Evolutionary conservation across 768 basidiomycete genomes (phyloP), one percentile per base, ranked within the genome.

Genomic region (Mrakia hoshinonis): DNA sequence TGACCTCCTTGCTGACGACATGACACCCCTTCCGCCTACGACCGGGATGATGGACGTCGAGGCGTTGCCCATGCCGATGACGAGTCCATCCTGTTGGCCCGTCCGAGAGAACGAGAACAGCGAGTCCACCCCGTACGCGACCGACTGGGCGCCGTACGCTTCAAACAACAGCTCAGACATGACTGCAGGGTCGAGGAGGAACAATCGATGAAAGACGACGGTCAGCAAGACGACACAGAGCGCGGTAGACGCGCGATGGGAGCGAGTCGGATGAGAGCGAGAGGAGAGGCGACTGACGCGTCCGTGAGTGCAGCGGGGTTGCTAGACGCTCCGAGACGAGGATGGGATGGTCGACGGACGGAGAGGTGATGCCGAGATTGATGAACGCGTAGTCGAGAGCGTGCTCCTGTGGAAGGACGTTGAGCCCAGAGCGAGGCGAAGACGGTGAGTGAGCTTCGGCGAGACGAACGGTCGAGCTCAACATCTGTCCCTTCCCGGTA

Each of bases 141-240:
- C 83, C 6, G 88, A 87, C 1, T 95, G 94, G 4, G 88, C 91
- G 5, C 84, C 83, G 78, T 98, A 99, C 55, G 87, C 84, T 81
- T 99, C 96, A 77, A 99, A 99, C 81, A 99, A 86, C 38, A 99
- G 86, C 77, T 99, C 96, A 0, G 93, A 93, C 11, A 93, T 95
- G 68, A 96, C 92, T 94, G 11, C 3, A 29, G 13, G 11, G 15
- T 18, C 36, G 54, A 47, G 39, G 61, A 49, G 39, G n/a, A n/a
- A n/a, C n/a, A n/a, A n/a, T n/a, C n/a, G n/a, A n/a, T n/a, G n/a
- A n/a, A n/a, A n/a, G n/a, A n/a, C n/a, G n/a, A 22, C 36, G 66
- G 36, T 1, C 26, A 5, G 29, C 7, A 55, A 55, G 4, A 54
- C 24, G 54, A 34, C 22, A 29, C 22, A 12, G 4, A 24, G 49